Evolutionary conservation across 768 basidiomycete genomes (phyloP).

Genomic region (Termitomyces sp.): DNA sequence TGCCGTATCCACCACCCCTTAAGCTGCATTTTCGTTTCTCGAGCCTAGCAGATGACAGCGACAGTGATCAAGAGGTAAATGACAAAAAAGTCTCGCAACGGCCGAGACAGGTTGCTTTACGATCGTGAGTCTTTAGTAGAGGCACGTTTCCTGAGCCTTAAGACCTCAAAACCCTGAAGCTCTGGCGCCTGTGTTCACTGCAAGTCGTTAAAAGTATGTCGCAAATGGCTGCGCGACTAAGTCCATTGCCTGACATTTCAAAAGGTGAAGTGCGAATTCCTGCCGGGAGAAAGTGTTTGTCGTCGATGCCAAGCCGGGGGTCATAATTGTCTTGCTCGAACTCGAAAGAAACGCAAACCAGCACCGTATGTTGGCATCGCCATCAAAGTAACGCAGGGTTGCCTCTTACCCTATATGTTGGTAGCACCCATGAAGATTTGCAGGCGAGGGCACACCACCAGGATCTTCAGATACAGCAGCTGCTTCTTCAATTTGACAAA

Average conservation of each 20-base stretch:
- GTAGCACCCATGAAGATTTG: slow-evolving; percentile 52
- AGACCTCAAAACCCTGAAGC: slow-evolving; percentile 20
- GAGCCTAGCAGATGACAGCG: slow-evolving; percentile 10
- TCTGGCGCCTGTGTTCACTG: slow-evolving; percentile 54
- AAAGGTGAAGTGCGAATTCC: slow-evolving; percentile 52
- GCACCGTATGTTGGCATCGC: slow-evolving; percentile 40
- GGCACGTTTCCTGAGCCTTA: neutral
- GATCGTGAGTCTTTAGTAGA: slow-evolving; percentile 16
- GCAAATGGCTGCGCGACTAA: neutral
- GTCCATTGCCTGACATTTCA: neutral
- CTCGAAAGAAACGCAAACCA: slow-evolving; percentile 53
- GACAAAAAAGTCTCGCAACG: slow-evolving; percentile 6
- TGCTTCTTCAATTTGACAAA: slow-evolving; percentile 43
- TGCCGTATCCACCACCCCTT: slow-evolving; percentile 1
- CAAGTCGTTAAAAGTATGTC: slow-evolving; percentile 50
- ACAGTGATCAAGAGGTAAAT: slow-evolving; percentile 16
- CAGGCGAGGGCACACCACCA: slow-evolving; percentile 41
- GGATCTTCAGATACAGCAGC: slow-evolving; percentile 40
- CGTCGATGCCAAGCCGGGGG: slow-evolving; percentile 45
- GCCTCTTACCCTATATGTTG: neutral
- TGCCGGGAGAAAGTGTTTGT: slow-evolving; percentile 40
- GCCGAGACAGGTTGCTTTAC: slow-evolving; percentile 8
- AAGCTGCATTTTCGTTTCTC: slow-evolving; percentile 13
- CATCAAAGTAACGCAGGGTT: neutral
- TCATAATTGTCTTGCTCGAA: slow-evolving; percentile 41